Evolutionary conservation across 2,329 filamentous ascomycete genomes (phyloP), one percentile per base, ranked within the genome.

Genomic region (Pseudocercospora macadamiae): DNA sequence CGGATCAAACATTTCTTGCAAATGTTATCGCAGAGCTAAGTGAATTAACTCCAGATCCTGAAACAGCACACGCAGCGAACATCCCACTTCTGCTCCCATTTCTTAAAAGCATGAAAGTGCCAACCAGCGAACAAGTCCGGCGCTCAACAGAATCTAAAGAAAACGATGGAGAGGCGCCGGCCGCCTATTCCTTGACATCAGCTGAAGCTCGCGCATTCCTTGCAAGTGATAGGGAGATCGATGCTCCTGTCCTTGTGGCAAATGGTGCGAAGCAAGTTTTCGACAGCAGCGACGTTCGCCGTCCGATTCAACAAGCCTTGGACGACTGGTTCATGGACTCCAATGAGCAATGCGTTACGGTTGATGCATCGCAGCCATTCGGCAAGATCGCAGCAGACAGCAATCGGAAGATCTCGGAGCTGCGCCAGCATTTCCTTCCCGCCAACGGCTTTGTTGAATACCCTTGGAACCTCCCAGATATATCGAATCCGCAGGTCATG

Each of bases 391-490:
- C 32, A 44, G 48, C 2, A 28, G 9, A 19, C 34, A 12, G 23
- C 4, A 19, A 36, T 12, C 23, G 30, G 7, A 45, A 25, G 3
- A 21, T 34, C 5, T 7, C 19, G 10, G 16, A 28, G 16, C 32
- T 55, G 8, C 52, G 47, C 16, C 10, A 47, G 1, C 47, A 37
- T 18, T 47, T 52, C 37, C 19, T 48, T 7, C 19, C 23, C 8
- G 26, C 36, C 9, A 39, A 54, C 6, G 32, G 30, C 25, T n/a
- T 16, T 2, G 23, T 44, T 14, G 10, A 37, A 32, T 32, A 45
- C 28, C 64, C 62, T 7, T 61, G 51, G 56, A 66, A 60, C 54
- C 57, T 66, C 18, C 52, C 62, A 4, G 62, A 66, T 30, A 58
- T 63, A 8, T 30, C 51, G 2, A 54, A 56, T 30, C 60, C 55